phyloP scores from a whole-genome alignment of 306 rosid species.

The Trifolium pratense region DNA sequence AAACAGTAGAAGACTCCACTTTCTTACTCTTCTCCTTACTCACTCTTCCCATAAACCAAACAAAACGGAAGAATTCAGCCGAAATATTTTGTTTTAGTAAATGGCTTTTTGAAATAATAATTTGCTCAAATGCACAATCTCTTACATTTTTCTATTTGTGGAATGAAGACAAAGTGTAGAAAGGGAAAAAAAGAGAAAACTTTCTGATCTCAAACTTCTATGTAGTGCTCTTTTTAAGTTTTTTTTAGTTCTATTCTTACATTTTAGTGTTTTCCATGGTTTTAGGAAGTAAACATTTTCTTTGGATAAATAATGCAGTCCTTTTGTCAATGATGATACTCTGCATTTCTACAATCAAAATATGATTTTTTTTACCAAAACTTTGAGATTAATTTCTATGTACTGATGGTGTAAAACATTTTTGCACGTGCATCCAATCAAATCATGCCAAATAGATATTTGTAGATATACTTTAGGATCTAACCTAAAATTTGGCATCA shows the following conservation, averaged over 20 bases:
- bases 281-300: not conserved
- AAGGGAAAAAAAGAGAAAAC: not conserved
- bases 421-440: no score
- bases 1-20: not conserved
- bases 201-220: conserved; percentile 1
- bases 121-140: not conserved
- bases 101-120: conserved; percentile 20
- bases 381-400: not conserved
- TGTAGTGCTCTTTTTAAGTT: not conserved
- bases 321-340: conserved; percentile 16
- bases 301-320: conserved; percentile 10
- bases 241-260: conserved; percentile 11
- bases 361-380: not conserved
- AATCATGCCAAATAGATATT: no score
- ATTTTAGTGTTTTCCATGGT: conserved; percentile 10
- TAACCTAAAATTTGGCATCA: no score
- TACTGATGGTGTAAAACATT: no score
- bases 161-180: conserved; percentile 4
- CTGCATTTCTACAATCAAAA: conserved; percentile 6
- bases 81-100: not conserved
- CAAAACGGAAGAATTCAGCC: not conserved
- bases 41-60: not conserved
- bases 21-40: not conserved
- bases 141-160: not conserved
- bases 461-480: no score